Percentiles rank a stretch among this genome's conserved stretches.
phyloP scores from a whole-genome alignment of 768 basidiomycete species.

The Lentinula boryana region DNA sequence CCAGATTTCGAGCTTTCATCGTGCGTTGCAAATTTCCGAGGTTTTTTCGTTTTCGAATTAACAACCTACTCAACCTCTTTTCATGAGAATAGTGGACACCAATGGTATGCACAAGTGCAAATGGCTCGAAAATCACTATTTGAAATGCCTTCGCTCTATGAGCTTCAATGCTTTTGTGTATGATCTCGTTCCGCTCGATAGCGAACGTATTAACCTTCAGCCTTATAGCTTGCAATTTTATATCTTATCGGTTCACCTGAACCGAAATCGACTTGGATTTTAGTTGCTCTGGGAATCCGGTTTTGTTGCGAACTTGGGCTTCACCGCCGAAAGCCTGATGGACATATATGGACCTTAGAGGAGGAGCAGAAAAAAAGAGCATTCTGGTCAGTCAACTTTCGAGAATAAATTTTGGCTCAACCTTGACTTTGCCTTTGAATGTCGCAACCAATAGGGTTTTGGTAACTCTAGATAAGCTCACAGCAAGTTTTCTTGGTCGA shows the following conservation, averaged over 20 bases:
- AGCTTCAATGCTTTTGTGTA: conserved; percentile 32
- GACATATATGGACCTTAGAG: conserved; percentile 20
- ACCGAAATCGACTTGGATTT: conserved; percentile 36
- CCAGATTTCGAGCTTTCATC: conserved; percentile 20
- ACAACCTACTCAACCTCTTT: not conserved
- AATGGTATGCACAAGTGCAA: conserved; percentile 34
- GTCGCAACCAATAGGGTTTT: conserved; percentile 23
- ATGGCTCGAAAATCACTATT: conserved; percentile 23
- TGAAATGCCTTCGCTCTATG: conserved; percentile 26
- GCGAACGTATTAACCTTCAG: not conserved
- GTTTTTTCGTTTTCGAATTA: not conserved
- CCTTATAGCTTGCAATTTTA: conserved; percentile 20
- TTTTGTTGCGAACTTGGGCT: conserved; percentile 45
- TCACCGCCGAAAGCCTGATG: conserved; percentile 28
- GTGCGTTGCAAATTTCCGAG: conserved; percentile 1
- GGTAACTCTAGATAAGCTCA: conserved; percentile 37
- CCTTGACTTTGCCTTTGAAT: no score
- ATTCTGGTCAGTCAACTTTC: conserved; percentile 20
- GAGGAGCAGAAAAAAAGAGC: conserved; percentile 44
- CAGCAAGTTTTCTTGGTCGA: conserved; percentile 41
- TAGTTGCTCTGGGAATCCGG: conserved; percentile 36
- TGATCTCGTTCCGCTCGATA: conserved; percentile 5
- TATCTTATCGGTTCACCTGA: conserved; percentile 29
- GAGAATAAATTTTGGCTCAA: not conserved
- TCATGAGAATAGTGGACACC: conserved; percentile 25